phyloP scores from a whole-genome alignment of 179 eudicot genomes.

The Spinacia oleracea region DNA sequence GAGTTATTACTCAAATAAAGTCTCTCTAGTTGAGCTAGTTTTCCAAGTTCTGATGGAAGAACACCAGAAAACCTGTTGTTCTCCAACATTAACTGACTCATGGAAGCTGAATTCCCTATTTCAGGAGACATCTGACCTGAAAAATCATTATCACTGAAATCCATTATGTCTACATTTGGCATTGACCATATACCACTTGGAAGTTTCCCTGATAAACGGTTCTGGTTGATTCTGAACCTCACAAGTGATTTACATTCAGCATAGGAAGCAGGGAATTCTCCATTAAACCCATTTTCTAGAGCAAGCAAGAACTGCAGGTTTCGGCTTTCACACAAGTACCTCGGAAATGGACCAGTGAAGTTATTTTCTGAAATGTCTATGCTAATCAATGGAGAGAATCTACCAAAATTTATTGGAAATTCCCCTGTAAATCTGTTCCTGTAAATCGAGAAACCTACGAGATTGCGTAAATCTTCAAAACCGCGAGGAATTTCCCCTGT shows the following conservation, averaged over 20 bases:
- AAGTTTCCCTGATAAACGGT: conserved; percentile 64
- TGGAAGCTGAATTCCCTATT: conserved; percentile 45
- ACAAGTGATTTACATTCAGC: conserved; percentile 58
- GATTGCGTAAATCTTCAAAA: conserved; percentile 61
- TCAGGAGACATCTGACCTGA: conserved; percentile 55
- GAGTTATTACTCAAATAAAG: conserved; percentile 58
- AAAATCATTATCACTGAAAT: conserved; percentile 68
- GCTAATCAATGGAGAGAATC: conserved; percentile 55
- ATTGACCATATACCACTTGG: conserved; percentile 75
- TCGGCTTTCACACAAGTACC: conserved; percentile 60
- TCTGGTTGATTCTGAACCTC: conserved; percentile 73
- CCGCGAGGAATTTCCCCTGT: conserved; percentile 72
- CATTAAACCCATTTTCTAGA: conserved; percentile 65
- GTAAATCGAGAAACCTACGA: conserved; percentile 61
- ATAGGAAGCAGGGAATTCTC: conserved; percentile 59
- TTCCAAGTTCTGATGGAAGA: conserved; percentile 69
- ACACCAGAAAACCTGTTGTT: conserved; percentile 72
- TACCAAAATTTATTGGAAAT: conserved; percentile 69
- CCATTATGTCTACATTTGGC: conserved; percentile 61
- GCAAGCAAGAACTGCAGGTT: conserved; percentile 63
- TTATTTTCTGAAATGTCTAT: conserved; percentile 84
- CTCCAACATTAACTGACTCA: conserved; percentile 57
- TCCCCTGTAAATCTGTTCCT: conserved; percentile 69
- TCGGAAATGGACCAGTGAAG: conserved; percentile 72
- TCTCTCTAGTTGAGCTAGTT: conserved; percentile 53